Base-by-base conservation (phyloP, 225 moss, liverwort and hornwort genomes). In the Polytrichum commune region DNA sequence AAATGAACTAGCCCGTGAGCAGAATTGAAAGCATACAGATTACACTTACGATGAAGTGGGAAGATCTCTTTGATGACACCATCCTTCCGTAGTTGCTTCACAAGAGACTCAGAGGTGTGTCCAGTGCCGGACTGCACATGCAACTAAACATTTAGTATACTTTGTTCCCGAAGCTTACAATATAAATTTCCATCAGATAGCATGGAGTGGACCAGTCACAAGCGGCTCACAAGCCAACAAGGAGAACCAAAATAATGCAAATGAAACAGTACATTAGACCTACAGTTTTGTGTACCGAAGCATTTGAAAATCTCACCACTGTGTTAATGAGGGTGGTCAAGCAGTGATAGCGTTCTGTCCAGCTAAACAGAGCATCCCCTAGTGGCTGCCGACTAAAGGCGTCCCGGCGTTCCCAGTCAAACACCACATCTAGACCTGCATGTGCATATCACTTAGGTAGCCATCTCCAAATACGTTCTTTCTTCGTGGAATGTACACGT, bases 331-430 rank as follows among this genome's bases (percentile, higher is more conserved):
- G 54, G 56, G 74, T 69, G 10, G 8, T 67, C 46, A 94, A 32
- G 69, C 94, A 94, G 53, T 91, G 92, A 35, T 86, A 90, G 4
- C 97, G 92, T 75, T 97, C 97, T 20, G 88, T 92, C 97, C 97
- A 97, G 77, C 90, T 97, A 82, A 97, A 97, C 18, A 94, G 78
- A 5, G 89, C 73, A 63, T 87, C 72, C 23, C 94, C 94, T 22
- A 90, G 73, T 62, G 92, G 92, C 75, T 97, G 97, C 61, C 87
- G 83, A 60, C 75, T 13, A 75, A 97, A 97, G 0, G 86, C 71
- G 30, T 88, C 76, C 66, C 72, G 80, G 13, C 79, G 88, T 70
- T 92, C 88, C 94, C 97, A 94, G 35, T 97, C 90, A 75, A 97
- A 97, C 66, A 90, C 89, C 62, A 90, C 86, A 78, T 97, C 93